phyloP scores from a whole-genome alignment of 257 asterid genomes.

The Leptodermis oblonga region DNA sequence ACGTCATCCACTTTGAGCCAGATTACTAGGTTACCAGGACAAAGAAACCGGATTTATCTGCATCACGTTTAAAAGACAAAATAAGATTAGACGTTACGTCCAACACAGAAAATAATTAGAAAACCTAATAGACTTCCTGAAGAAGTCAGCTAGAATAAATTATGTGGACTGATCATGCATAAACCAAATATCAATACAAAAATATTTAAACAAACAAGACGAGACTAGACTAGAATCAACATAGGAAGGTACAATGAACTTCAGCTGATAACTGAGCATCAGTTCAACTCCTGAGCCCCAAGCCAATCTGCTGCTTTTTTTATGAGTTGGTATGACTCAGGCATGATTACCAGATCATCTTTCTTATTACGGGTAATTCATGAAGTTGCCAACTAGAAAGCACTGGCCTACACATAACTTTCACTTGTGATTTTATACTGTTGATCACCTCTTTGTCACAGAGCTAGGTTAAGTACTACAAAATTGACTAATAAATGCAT shows the following conservation, averaged over 20 bases:
- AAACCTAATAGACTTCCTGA: too few species aligned
- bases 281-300: neutral
- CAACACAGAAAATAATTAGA: neutral
- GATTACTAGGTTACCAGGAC: neutral
- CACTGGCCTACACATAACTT: neutral
- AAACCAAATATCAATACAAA: neutral
- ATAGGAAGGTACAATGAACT: neutral
- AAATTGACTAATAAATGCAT: neutral
- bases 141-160: neutral
- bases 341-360: constrained; percentile 1
- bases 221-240: neutral
- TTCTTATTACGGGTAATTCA: neutral
- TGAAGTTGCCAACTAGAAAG: neutral
- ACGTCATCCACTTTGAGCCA: neutral
- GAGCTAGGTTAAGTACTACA: neutral
- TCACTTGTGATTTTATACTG: neutral
- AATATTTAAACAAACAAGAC: neutral
- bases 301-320: neutral
- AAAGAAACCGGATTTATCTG: neutral
- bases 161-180: neutral
- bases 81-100: neutral
- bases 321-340: neutral
- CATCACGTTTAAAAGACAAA: neutral
- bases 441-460: neutral
- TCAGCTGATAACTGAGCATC: neutral